Percentiles rank a stretch among this genome's conserved stretches.
Evolutionary conservation across 1,139 yeast species (phyloP).

Genomic region (Nakaseomyces glabratus): DNA sequence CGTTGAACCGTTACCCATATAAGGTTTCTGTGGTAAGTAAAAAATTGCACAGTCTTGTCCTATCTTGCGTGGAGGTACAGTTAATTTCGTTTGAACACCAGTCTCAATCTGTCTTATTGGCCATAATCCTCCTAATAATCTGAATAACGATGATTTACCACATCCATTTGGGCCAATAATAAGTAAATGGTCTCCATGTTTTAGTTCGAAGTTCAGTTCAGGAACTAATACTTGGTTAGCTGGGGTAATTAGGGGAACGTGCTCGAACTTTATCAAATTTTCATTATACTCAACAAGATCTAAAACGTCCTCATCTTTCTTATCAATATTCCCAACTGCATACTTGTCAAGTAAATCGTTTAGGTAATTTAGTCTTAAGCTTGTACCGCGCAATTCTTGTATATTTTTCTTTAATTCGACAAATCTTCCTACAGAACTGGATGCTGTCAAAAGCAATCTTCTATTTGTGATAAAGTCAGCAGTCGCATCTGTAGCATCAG

Average conservation of each 20-base stretch:
- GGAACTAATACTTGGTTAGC: slow-evolving; percentile 67
- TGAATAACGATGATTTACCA: slow-evolving; percentile 84
- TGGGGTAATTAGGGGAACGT: slow-evolving; percentile 78
- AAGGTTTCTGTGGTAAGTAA: slow-evolving; percentile 89
- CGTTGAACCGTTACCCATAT: slow-evolving; percentile 58
- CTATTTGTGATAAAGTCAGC: slow-evolving; percentile 86
- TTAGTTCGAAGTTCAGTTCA: slow-evolving; percentile 58
- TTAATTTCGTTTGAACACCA: slow-evolving; percentile 50
- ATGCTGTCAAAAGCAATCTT: slow-evolving; percentile 72
- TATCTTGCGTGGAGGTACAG: slow-evolving; percentile 25
- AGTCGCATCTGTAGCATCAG: slow-evolving; percentile 50
- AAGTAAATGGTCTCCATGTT: slow-evolving; percentile 74
- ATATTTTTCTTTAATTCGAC: slow-evolving; percentile 78
- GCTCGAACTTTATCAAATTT: slow-evolving; percentile 57
- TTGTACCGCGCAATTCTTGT: slow-evolving; percentile 79
- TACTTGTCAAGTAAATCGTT: slow-evolving; percentile 55
- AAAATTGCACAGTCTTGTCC: slow-evolving; percentile 49
- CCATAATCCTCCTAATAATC: slow-evolving; percentile 91
- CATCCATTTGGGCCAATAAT: slow-evolving; percentile 96
- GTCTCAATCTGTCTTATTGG: slow-evolving; percentile 51
- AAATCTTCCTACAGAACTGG: slow-evolving; percentile 81
- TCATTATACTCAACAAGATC: slow-evolving; percentile 40
- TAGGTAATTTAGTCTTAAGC: slow-evolving; percentile 65
- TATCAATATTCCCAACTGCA: slow-evolving; percentile 21
- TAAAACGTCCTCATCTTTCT: slow-evolving; percentile 13